Base-by-base conservation (phyloP, 106 monocot genomes). In the Platanthera zijinensis region DNA sequence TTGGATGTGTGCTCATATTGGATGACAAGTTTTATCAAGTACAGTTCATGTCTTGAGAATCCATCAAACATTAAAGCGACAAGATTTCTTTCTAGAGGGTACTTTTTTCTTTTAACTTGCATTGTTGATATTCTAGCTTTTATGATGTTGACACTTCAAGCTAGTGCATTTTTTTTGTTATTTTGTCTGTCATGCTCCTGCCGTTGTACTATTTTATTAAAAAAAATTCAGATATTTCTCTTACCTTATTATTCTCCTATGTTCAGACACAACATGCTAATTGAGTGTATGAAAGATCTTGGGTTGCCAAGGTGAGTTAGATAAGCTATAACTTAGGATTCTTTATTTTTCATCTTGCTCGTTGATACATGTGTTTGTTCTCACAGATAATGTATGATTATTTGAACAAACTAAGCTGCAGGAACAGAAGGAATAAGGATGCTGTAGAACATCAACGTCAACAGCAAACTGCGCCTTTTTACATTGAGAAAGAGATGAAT, bases 41-140 rank as follows among this genome's bases (percentile, higher is more conserved):
- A 94, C 74, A 99, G 99, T 74, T 57, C 69, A 64, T 99, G 94
- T 92, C 87, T 99, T 78, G 88, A 90, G 76, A 88, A 90, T 59
- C 99, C 92, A 48, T 99, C 94, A 69, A 90, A 99, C 79, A 86
- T 94, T 82, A 99, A 99, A 85, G 94, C 99, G 18, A 81, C 92
- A 61, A 90, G 83, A 75, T 99, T 94, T 76, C 90, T 99, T 74
- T 90, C 94, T 47, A 90, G 71, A 78, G 91, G 99, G 99, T 99
- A 85, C 19, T 77, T 19, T 48, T 14, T 63, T 52, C 71, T 18
- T 84, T 47, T 76, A 12, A 59, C 67, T 48, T 61, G 73, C 10
- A 76, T 78, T 59, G 17, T 75, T 75, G 22, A 52, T 17, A 45
- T 69, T 69, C 12, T 69, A 32, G 8, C 53, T 63, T 12, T 7